Evolutionary conservation across 352 stramenopile species (phyloP), one percentile per base, ranked within the genome.

Genomic region (Pythium coloratum): DNA sequence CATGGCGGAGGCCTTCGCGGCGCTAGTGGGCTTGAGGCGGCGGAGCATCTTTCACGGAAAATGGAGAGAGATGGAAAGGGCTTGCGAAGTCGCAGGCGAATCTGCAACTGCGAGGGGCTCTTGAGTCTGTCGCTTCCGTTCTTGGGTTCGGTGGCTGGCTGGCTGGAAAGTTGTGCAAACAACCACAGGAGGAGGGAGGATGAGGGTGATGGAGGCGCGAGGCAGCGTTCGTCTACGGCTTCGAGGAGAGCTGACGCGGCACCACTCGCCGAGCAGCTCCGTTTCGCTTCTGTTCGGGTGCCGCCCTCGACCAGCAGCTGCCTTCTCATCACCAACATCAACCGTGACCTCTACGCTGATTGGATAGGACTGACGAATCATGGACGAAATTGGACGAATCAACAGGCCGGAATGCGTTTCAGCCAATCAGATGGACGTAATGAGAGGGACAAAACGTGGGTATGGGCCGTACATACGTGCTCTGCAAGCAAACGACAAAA

Each of bases 21-120:
- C 64, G 18, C 20, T 47, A 18, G 20, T 55, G 6, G 47, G 18
- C 47, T 42, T 44, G 6, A 54, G 30, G 38, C 24, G 59, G 58
- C 69, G 69, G 24, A 75, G 69, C 69, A 75, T 75, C 30, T 33
- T 53, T 20, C 38, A 20, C 30, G 55, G 34, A 53, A 60, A 46
- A 47, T 40, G 26, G 40, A 55, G 28, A 30, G 28, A 30, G 14
- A 32, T 53, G 20, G 16, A 6, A 13, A 49, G 12, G 20, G 26
- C 47, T 55, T 55, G 47, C 47, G 47, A 34, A 24, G 47, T 34
- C 47, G 47, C 47, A n/a, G 47, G 47, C 26, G 26, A 55, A 55
- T 55, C 47, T 34, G 26, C 20, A 55, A 55, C 20, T 55, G 46
- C 42, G 44, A 51, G 6, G 18, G 18, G 44, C 18, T 51, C 20